Evolutionary conservation across 225 moss, liverwort and hornwort species (phyloP).

Genomic region (Asterella californica): DNA sequence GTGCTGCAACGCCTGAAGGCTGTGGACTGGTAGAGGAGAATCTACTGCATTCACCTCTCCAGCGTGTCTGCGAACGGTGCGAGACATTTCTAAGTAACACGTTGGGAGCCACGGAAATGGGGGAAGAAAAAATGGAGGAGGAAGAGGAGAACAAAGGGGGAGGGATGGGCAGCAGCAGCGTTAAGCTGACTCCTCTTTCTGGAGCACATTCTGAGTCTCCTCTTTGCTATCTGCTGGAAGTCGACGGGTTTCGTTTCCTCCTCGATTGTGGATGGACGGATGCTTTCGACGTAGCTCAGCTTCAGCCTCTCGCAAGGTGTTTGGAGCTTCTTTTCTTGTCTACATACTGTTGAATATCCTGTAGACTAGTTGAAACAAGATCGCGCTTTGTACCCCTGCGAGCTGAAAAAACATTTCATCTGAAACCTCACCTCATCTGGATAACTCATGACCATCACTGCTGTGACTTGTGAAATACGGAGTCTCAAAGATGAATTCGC

Average conservation of each 20-base stretch:
- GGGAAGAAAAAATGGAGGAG: background rate
- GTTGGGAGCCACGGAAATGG: background rate
- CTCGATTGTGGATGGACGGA: constrained; percentile 99
- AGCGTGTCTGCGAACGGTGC: background rate
- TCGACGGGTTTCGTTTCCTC: constrained; percentile 85
- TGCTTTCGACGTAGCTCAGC: constrained; percentile 72
- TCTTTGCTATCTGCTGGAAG: constrained; percentile 88
- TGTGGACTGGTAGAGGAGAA: no score
- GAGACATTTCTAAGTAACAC: no score
- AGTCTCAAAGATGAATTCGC: background rate
- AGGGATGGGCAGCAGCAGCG: constrained; percentile 55
- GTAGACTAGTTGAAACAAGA: background rate
- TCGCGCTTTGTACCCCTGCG: background rate
- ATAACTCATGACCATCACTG: background rate
- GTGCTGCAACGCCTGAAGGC: no score
- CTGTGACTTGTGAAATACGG: background rate
- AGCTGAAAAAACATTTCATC: background rate
- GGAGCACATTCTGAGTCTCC: constrained; percentile 99
- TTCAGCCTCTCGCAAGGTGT: constrained; percentile 82
- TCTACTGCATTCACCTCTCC: background rate
- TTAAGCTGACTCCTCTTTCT: constrained; percentile 87
- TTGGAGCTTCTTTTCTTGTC: background rate
- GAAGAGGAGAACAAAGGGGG: constrained; percentile 41
- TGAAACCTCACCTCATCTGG: background rate
- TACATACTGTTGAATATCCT: background rate